Conservation (phyloP, 2,329 filamentous ascomycete genomes). For the Scytalidium lignicola region DNA sequence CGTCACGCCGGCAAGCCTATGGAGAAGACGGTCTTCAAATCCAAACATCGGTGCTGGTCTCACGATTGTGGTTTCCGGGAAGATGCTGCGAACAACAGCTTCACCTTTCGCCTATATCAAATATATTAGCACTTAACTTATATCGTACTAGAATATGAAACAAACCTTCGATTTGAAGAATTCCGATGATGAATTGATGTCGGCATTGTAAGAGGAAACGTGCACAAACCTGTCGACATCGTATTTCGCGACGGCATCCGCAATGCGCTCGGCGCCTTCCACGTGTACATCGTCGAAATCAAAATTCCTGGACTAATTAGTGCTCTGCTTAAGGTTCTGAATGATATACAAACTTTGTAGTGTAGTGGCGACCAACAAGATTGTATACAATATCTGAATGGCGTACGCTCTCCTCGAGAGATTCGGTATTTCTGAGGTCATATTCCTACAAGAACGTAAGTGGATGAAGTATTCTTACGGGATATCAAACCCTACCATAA, state of each 20-base stretch:
- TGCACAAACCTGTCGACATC: conserved; percentile 96
- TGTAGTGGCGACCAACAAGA: conserved; percentile 87
- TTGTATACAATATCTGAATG: conserved; percentile 99
- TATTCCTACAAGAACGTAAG: conserved; percentile 60
- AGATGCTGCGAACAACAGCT: conserved; percentile 78
- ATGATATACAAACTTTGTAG: conserved; percentile 69
- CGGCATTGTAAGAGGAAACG: conserved; percentile 89
- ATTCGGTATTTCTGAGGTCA: conserved; percentile 88
- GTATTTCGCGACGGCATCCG: conserved; percentile 92
- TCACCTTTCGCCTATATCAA: conserved; percentile 65
- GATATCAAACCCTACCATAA: conserved; percentile 53
- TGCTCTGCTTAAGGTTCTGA: conserved; percentile 2
- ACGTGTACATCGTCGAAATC: conserved; percentile 87
- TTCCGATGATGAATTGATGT: conserved; percentile 73
- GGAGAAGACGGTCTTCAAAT: conserved; percentile 86
- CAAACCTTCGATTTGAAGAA: conserved; percentile 86
- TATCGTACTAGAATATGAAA: conserved; percentile 6
- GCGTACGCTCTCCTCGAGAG: conserved; percentile 92
- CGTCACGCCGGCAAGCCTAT: conserved; percentile 73
- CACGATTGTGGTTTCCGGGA: conserved; percentile 95
- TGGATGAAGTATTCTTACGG: not conserved
- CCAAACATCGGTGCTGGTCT: conserved; percentile 91
- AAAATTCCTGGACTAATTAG: conserved; percentile 70
- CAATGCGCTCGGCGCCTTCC: conserved; percentile 87
- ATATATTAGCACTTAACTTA: conserved; percentile 15